Base-by-base conservation (phyloP, 2,329 filamentous ascomycete species). In the Apiospora kogelbergensis region DNA sequence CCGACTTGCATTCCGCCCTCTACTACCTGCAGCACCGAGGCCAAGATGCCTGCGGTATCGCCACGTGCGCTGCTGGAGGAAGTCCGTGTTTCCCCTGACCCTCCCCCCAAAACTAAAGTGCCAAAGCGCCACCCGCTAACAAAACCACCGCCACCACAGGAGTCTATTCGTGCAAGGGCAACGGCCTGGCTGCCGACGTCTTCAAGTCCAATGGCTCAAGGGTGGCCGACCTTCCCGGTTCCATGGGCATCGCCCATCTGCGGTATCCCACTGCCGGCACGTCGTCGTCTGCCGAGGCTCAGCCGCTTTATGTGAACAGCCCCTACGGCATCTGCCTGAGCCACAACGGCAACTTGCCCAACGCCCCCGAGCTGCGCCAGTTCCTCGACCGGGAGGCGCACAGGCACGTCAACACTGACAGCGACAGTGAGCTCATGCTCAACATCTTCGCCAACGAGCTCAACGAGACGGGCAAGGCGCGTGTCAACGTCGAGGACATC, bases 401-500 rank as follows among this genome's bases (percentile, higher is more conserved):
- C 77, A 84, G 90, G 73, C 90, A 93, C 77, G 92, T 92, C 83
- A 71, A 71, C 63, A 70, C 71, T 7, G 70, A 72, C 60, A 69
- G 67, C 26, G 71, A 73, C 45, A 73, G 70, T 22, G 75, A 77
- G 44, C 70, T 76, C 15, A 73, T 75, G 88, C 37, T 65, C 46
- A 94, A 94, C 77, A 87, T 93, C 73, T 93, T 93, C 73, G 92
- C 92, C 48, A 90, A 91, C 78, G 92, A 93, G 78, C 86, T 96
- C 66, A 93, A 93, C 75, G 91, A 95, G 81, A 94, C 92, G 13
- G 92, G 92, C 73, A 96, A 97, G 81, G 91, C 92, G 67, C 91
- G 93, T 83, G 91, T 94, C 73, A 96, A 96, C 76, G 85, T 89
- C 68, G 90, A 92, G 70, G 93, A 97, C 80, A 88, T 95, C 75